Percentiles rank a stretch among this genome's conserved stretches.
phyloP scores from a whole-genome alignment of 768 basidiomycete genomes.

The Hygrophoropsis aurantiaca region DNA sequence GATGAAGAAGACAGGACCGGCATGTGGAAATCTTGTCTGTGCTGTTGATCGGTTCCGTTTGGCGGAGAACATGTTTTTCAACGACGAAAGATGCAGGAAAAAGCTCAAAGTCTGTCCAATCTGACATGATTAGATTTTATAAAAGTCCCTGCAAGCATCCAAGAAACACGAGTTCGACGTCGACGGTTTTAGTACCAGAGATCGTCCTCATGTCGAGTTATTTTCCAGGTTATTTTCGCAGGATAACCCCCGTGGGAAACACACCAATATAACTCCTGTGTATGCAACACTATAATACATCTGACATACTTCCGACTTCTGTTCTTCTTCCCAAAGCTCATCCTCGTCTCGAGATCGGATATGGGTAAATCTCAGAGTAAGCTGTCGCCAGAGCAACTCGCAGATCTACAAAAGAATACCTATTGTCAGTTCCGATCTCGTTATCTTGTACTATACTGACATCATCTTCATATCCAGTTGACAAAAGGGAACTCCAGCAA shows the following conservation, averaged over 20 bases:
- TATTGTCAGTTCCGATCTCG: conserved; percentile 65
- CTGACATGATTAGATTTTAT: conserved; percentile 7
- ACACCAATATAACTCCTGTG: too few species aligned
- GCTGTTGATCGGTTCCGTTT: conserved; percentile 40
- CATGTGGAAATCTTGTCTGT: conserved; percentile 36
- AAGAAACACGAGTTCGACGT: conserved; percentile 7
- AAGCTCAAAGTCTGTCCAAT: not conserved
- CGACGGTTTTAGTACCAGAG: conserved; percentile 7
- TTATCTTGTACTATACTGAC: conserved; percentile 11
- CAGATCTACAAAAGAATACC: conserved; percentile 95
- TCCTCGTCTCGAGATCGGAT: conserved; percentile 24
- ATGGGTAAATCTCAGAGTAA: conserved; percentile 99
- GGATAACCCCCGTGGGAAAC: too few species aligned
- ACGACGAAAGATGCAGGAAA: conserved; percentile 21
- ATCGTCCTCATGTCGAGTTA: conserved; percentile 8
- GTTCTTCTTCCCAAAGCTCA: too few species aligned
- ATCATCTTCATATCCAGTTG: conserved; percentile 52
- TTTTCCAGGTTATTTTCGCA: too few species aligned
- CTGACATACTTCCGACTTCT: too few species aligned
- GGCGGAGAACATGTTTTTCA: conserved; percentile 26
- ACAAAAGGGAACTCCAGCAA: conserved; percentile 96
- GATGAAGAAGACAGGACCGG: conserved; percentile 32
- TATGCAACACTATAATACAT: too few species aligned
- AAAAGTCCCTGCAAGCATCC: conserved; percentile 7
- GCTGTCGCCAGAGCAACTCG: conserved; percentile 89